A percentile compares a stretch with the other conserved stretches of the same genome.
Evolutionary conservation across 2,329 filamentous ascomycete genomes (phyloP).

Genomic region (Pseudocercospora fijiensis): DNA sequence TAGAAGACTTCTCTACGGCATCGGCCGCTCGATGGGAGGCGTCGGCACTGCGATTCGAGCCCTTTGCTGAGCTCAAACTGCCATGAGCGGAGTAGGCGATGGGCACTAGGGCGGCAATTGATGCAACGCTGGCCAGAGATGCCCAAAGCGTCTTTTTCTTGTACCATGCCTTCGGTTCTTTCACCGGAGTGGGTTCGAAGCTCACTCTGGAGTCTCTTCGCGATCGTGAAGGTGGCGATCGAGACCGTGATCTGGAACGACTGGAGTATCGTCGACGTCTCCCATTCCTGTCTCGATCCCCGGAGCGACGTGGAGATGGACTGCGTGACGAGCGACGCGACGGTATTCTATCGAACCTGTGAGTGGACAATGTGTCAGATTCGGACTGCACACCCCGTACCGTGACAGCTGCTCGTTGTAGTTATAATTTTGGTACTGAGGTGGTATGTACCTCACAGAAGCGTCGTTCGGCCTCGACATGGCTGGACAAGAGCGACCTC

Average conservation of each 20-base stretch:
- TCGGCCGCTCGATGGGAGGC: conserved; percentile 17
- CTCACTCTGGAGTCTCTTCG: neutral
- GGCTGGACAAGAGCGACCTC: neutral
- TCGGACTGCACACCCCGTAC: neutral
- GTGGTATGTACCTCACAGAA: conserved; percentile 4
- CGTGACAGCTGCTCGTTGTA: conserved; percentile 5
- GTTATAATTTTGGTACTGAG: neutral
- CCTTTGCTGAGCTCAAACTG: conserved; percentile 16
- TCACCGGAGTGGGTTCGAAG: neutral
- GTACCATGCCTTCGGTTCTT: conserved; percentile 23
- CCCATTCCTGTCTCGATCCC: conserved; percentile 1
- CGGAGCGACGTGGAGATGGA: neutral
- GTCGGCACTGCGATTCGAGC: conserved; percentile 16
- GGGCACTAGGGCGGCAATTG: conserved; percentile 21
- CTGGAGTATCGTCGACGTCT: neutral
- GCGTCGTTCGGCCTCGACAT: conserved; percentile 3
- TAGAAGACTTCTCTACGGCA: conserved; percentile 16
- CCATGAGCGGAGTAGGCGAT: conserved; percentile 18
- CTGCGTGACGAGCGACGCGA: neutral
- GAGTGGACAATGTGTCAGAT: neutral
- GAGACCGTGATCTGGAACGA: neutral
- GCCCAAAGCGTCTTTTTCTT: conserved; percentile 30
- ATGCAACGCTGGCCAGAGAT: conserved; percentile 22
- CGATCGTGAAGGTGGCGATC: conserved; percentile 3
- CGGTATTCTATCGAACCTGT: conserved; percentile 4